Percentiles rank a stretch among this genome's conserved stretches.
Conservation (phyloP, 495 filamentous ascomycete genomes). For the Podospora sp. region DNA sequence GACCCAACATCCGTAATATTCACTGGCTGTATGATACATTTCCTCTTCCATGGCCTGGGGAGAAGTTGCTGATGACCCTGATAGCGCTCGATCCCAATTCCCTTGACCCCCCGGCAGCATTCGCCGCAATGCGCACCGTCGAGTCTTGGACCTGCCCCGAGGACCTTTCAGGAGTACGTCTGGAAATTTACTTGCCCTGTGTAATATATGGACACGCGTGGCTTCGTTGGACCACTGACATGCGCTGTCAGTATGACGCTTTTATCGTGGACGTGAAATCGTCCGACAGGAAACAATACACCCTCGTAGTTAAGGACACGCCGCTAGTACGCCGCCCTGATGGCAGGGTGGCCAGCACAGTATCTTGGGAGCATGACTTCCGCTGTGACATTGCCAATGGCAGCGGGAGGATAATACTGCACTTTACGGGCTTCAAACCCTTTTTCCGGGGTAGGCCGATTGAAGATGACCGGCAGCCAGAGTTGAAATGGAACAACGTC, state of each 20-base stretch:
- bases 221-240: neutral
- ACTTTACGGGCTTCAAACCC: slow-evolving; percentile 65
- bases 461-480: slow-evolving; percentile 54
- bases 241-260: slow-evolving; percentile 48
- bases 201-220: too few species aligned
- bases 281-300: slow-evolving; percentile 61
- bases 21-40: slow-evolving; percentile 64
- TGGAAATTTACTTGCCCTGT: too few species aligned
- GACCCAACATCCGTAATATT: slow-evolving; percentile 48
- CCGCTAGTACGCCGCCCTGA: slow-evolving; percentile 57
- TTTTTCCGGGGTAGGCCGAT: slow-evolving; percentile 71
- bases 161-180: slow-evolving; percentile 46
- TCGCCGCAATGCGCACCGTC: slow-evolving; percentile 75
- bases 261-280: slow-evolving; percentile 36
- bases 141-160: slow-evolving; percentile 50
- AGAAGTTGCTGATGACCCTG: slow-evolving; percentile 37
- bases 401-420: slow-evolving; percentile 46
- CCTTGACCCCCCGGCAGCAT: slow-evolving; percentile 57
- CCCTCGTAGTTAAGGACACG: slow-evolving; percentile 72
- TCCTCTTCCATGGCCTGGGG: neutral
- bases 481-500: slow-evolving; percentile 59
- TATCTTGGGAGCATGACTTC: slow-evolving; percentile 62
- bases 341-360: slow-evolving; percentile 63
- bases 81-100: slow-evolving; percentile 58
- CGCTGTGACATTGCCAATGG: neutral